Conservation (phyloP, 106 monocot genomes). For the Platanthera guangdongensis region DNA sequence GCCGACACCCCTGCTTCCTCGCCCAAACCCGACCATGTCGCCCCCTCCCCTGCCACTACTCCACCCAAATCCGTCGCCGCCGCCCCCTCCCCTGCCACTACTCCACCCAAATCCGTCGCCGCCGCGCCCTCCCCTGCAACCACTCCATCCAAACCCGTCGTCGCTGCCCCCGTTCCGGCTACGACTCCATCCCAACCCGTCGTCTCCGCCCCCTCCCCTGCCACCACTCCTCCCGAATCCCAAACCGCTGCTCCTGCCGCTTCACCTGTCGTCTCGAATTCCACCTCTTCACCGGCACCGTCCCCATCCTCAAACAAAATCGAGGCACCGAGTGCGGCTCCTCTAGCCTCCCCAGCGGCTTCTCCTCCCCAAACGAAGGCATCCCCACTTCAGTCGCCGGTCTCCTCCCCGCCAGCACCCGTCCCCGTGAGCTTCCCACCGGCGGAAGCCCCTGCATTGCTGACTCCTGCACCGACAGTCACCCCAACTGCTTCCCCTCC, state of each 20-base stretch:
- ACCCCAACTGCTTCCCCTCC: slow-evolving; percentile 2
- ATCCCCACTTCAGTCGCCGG: neutral
- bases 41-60: neutral
- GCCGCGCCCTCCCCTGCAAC: neutral
- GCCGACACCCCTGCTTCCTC: neutral
- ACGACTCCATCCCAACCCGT: no score
- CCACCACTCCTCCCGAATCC: neutral
- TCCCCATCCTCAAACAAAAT: neutral
- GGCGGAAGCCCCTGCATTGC: neutral
- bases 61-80: neutral
- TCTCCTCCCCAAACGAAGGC: neutral
- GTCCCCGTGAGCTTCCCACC: neutral
- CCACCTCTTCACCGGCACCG: neutral
- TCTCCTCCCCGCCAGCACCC: slow-evolving; percentile 6
- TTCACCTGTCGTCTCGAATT: neutral
- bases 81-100: neutral
- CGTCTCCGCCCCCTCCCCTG: neutral
- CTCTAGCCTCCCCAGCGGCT: neutral
- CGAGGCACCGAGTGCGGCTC: neutral
- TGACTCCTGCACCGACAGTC: neutral
- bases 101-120: neutral
- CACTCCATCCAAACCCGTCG: no score
- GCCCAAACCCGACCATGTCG: neutral
- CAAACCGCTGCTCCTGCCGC: neutral
- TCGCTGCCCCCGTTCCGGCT: no score